Evolutionary conservation across 768 basidiomycete species (phyloP), one percentile per base, ranked within the genome.

Genomic region (Russula olivacea): DNA sequence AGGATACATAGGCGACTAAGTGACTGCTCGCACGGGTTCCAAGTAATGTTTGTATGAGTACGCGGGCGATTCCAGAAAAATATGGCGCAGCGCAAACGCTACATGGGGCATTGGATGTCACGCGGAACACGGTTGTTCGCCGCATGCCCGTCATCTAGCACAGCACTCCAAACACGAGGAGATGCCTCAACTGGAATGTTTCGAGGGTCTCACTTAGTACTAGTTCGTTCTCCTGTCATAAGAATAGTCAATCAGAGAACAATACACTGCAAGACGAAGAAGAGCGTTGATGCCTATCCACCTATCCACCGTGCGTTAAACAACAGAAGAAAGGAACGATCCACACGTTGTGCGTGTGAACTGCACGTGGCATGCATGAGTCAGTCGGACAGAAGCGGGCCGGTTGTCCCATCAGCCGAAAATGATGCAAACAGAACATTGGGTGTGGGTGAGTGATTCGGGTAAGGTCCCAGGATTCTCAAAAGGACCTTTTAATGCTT

Each of bases 151-250:
- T 19, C 36, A 36, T 40, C 47, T 30, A 1, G 43, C 52, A 61
- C 45, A 54, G 59, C 59, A 53, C 32, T 2, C 3, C n/a, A 8
- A 61, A 21, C 41, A 61, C 32, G 59, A 54, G 59, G 52, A 61
- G 23, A 36, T 23, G 12, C 48, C 15, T 11, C 32, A 23, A 23
- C 34, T 8, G n/a, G 28, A 15, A 50, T n/a, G 17, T 50, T 50
- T 19, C 25, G 15, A 28, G 28, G 28, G 28, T 28, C 4, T 41
- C 40, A 10, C 28, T 41, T 3, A 8, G 12, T 32, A 1, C 34
- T 34, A 21, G 28, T 17, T n/a, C 30, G 5, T n/a, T 59, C 10
- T 14, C 57, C 58, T 50, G 12, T 14, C 28, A 52, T 23, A 23
- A 8, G 17, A n/a, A 51, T 30, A 3, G 28, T 17, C 38, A n/a